Evolutionary conservation across 805 yeast species (phyloP).

Genomic region (Kuraishia cidri): DNA sequence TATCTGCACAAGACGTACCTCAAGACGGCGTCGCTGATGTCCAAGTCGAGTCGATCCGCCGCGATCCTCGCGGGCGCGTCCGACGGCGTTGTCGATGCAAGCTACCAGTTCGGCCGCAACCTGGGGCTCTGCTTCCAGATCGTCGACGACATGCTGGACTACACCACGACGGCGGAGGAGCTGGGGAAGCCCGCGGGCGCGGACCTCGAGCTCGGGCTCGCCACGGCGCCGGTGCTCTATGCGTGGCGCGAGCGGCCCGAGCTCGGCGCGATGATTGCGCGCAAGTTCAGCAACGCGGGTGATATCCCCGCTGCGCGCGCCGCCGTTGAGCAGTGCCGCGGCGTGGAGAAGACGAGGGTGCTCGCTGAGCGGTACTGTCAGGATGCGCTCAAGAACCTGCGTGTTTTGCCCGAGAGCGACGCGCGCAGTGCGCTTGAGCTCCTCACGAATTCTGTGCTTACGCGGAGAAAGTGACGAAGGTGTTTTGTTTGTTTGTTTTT

Average conservation of each 20-base stretch:
- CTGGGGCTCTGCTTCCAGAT: constrained; percentile 93
- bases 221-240: constrained; percentile 91
- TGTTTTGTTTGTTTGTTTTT: too few relatives aligned
- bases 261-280: constrained; percentile 72
- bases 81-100: constrained; percentile 66
- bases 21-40: constrained; percentile 90
- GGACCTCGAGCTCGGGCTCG: constrained; percentile 86
- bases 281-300: constrained; percentile 75
- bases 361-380: constrained; percentile 76
- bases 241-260: constrained; percentile 91
- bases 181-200: constrained; percentile 96
- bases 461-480: constrained; percentile 63
- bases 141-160: constrained; percentile 94
- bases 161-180: constrained; percentile 75
- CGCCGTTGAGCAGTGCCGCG: constrained; percentile 63
- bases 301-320: constrained; percentile 78
- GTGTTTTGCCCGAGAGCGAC: constrained; percentile 78
- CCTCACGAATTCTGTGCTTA: constrained; percentile 73
- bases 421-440: constrained; percentile 83
- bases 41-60: constrained; percentile 87
- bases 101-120: constrained; percentile 88
- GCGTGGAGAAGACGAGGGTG: constrained; percentile 65
- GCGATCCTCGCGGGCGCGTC: constrained; percentile 87
- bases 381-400: constrained; percentile 63
- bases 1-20: constrained; percentile 92